These are phyloP conservation scores for Colletotrichum musicola DNA, from an alignment of 2,329 filamentous ascomycete species.

Conservation along the genomic window DNA sequence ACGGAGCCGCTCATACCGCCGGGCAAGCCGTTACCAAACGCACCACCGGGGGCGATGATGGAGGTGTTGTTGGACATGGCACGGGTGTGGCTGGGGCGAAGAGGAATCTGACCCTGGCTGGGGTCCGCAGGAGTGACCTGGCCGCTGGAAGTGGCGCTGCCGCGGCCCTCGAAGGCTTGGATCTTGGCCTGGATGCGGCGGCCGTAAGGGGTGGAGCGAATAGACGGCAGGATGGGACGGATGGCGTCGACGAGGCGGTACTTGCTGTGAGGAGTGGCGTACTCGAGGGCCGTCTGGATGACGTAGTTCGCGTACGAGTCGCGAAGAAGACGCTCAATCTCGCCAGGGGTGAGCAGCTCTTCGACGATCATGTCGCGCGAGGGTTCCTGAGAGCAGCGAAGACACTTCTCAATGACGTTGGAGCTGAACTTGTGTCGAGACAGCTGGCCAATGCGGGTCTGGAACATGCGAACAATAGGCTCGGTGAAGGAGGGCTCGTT, in stretches of 20 bases:
- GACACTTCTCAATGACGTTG: slow-evolving; percentile 97
- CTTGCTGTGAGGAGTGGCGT: slow-evolving; percentile 80
- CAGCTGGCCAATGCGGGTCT: slow-evolving; percentile 75
- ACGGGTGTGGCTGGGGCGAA: slow-evolving; percentile 60
- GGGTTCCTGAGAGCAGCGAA: slow-evolving; percentile 82
- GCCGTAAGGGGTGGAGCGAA: slow-evolving; percentile 93
- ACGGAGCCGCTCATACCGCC: slow-evolving; percentile 43
- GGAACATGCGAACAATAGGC: slow-evolving; percentile 86
- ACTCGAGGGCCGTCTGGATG: slow-evolving; percentile 94
- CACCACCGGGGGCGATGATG: slow-evolving; percentile 49
- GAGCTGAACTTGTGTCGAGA: slow-evolving; percentile 99
- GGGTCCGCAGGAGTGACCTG: slow-evolving; percentile 66
- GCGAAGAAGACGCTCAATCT: slow-evolving; percentile 89
- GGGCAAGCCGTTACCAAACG: slow-evolving; percentile 46
- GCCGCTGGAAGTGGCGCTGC: slow-evolving; percentile 57
- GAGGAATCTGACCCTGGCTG: slow-evolving; percentile 66
- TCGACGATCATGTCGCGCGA: slow-evolving; percentile 86
- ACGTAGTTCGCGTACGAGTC: slow-evolving; percentile 98
- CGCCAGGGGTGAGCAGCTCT: slow-evolving; percentile 79
- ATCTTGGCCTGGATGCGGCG: slow-evolving; percentile 95
- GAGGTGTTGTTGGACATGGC: slow-evolving; percentile 55
- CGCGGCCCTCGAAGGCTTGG: slow-evolving; percentile 67
- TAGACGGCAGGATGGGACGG: slow-evolving; percentile 84
- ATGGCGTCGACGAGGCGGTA: slow-evolving; percentile 84
- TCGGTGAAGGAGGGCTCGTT: slow-evolving; percentile 90